Conservation (phyloP, 495 filamentous ascomycete species). For the Hypoxylon fuscum region DNA sequence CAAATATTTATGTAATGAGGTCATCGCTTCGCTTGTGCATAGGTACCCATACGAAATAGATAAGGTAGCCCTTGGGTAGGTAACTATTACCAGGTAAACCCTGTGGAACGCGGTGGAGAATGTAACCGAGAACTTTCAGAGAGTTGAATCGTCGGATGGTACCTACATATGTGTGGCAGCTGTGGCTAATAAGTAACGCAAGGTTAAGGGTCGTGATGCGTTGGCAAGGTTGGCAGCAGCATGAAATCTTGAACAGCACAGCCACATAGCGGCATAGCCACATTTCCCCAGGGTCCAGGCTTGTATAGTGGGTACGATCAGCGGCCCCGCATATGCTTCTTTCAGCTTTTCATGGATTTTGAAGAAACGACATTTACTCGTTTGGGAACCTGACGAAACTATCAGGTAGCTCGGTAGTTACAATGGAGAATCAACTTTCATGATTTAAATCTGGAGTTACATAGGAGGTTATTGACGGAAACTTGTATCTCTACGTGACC, state of each 20-base stretch:
- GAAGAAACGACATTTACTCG: too few species aligned
- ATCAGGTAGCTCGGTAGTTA: too few species aligned
- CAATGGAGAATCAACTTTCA: too few species aligned
- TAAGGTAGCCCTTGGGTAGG: too few species aligned
- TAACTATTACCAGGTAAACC: slow-evolving; percentile 1
- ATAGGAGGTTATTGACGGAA: too few species aligned
- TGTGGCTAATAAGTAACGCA: slow-evolving; percentile 40
- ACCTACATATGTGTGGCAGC: slow-evolving; percentile 22
- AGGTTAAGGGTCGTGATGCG: slow-evolving; percentile 26
- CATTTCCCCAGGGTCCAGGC: slow-evolving; percentile 20
- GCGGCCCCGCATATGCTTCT: slow-evolving; percentile 12
- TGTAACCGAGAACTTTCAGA: slow-evolving; percentile 11
- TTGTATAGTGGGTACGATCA: slow-evolving; percentile 6
- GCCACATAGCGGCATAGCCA: slow-evolving; percentile 18
- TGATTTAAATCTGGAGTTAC: not conserved
- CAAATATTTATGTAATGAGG: slow-evolving; percentile 23
- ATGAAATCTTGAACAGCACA: slow-evolving; percentile 12
- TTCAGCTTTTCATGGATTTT: slow-evolving; percentile 40
- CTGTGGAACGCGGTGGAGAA: slow-evolving; percentile 19
- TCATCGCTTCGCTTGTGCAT: slow-evolving; percentile 31
- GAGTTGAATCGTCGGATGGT: slow-evolving; percentile 22
- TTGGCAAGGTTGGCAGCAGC: slow-evolving; percentile 30
- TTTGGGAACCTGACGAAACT: too few species aligned
- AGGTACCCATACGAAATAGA: not conserved
- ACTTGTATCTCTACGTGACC: not conserved